Percentiles rank a stretch among this genome's conserved stretches.
These are phyloP conservation scores for Ascochyta pisi DNA, from an alignment of 2,329 filamentous ascomycete species.

Conservation along the genomic window DNA sequence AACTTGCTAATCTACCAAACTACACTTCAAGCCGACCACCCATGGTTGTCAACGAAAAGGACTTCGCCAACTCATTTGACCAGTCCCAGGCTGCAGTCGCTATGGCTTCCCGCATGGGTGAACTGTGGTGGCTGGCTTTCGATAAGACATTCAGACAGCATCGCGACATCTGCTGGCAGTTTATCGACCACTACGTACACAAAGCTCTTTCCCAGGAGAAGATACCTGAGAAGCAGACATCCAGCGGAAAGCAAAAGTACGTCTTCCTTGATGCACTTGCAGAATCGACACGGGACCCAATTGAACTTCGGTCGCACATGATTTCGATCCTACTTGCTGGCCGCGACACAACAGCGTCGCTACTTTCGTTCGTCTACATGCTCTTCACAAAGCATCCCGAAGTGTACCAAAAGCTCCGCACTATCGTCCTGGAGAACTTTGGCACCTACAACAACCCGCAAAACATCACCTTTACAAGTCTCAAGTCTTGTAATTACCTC, in stretches of 20 bases:
- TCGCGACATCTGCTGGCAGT: constrained; percentile 35
- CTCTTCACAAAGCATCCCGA: constrained; percentile 47
- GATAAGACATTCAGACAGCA: constrained; percentile 36
- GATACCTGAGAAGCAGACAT: constrained; percentile 14
- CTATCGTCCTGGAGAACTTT: constrained; percentile 48
- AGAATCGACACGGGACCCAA: constrained; percentile 70
- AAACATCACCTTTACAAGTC: constrained; percentile 50
- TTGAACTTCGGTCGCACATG: constrained; percentile 81
- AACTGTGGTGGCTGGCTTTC: constrained; percentile 41
- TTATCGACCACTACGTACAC: constrained; percentile 38
- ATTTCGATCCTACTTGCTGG: constrained; percentile 83
- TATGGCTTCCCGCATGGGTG: constrained; percentile 33
- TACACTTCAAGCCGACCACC: constrained; percentile 22
- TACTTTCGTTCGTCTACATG: constrained; percentile 75
- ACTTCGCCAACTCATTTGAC: constrained; percentile 37
- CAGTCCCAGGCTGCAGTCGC: constrained; percentile 26
- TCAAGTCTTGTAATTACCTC: constrained; percentile 44
- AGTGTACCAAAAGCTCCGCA: constrained; percentile 44
- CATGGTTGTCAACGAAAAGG: constrained; percentile 24
- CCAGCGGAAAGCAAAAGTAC: constrained; percentile 55
- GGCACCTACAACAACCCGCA: constrained; percentile 50
- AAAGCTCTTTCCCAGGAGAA: constrained; percentile 31
- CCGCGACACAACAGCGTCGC: constrained; percentile 82
- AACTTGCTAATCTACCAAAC: constrained; percentile 29
- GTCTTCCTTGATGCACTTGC: constrained; percentile 87